Percentiles rank a stretch among this genome's conserved stretches.
phyloP scores from a whole-genome alignment of 2,329 filamentous ascomycete genomes.

The Purpureocillium lavendulum region DNA sequence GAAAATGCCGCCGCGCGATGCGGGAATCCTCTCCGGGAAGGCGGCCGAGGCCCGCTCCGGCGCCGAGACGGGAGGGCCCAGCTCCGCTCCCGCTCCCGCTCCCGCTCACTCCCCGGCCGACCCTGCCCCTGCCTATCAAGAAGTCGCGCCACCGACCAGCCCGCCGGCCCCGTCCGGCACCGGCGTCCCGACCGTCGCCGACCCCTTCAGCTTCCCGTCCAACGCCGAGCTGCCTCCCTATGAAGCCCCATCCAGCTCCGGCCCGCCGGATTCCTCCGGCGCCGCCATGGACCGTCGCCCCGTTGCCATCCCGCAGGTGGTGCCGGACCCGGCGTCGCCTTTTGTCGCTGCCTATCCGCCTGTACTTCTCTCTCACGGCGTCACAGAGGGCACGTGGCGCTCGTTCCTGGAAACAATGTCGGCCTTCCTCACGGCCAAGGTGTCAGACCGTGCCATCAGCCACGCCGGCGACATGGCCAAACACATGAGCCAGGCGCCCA shows the following conservation, averaged over 20 bases:
- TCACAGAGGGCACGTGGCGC: constrained; percentile 23
- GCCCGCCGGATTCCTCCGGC: not conserved
- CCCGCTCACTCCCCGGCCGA: not conserved
- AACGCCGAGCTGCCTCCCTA: constrained; percentile 21
- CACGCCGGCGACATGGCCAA: constrained; percentile 33
- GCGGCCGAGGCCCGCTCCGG: not conserved
- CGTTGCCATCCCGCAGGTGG: constrained; percentile 32
- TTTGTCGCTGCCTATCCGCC: constrained; percentile 31
- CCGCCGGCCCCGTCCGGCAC: not conserved
- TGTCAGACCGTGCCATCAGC: constrained; percentile 32
- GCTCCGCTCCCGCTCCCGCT: too few species aligned
- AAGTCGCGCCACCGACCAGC: not conserved
- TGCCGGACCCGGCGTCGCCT: constrained; percentile 22
- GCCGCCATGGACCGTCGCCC: constrained; percentile 12
- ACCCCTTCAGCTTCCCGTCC: constrained; percentile 31
- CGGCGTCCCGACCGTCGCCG: constrained; percentile 6
- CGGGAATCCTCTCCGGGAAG: constrained; percentile 1
- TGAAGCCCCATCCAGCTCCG: constrained; percentile 2
- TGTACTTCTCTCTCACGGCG: constrained; percentile 26
- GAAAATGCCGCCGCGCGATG: not conserved
- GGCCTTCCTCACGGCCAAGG: constrained; percentile 35
- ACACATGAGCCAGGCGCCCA: constrained; percentile 25
- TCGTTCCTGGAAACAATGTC: constrained; percentile 31
- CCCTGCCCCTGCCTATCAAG: constrained; percentile 6
- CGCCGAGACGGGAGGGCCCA: not conserved